Evolutionary conservation across 169 alveolate species (phyloP), one percentile per base, ranked within the genome.

Genomic region (Plasmodium chabaudi): DNA sequence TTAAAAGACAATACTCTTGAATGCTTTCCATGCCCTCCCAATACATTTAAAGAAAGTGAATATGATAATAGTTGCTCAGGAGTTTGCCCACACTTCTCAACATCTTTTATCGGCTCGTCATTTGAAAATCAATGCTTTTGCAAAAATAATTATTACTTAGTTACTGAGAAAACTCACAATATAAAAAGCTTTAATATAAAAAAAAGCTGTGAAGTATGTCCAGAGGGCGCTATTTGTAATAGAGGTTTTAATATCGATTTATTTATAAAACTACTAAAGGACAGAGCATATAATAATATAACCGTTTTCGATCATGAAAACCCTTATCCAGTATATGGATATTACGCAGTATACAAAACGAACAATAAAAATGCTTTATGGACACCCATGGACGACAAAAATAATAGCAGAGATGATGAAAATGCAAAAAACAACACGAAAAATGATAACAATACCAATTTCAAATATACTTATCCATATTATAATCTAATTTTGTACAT

Each of bases 41-140:
- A 94, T 5, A 94, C 95, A 44, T 94, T 77, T 72, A 94, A 91
- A 57, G 94, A 88, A 64, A 77, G 47, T 9, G 89, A 88, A 72
- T 87, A 88, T 60, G 93, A 91, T 27, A 86, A 89, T 46, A 72
- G 91, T 53, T 94, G 96, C 56, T 75, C 92, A 12, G 96, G 94
- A 23, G 89, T 72, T 15, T 94, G 96, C 57, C 92, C 90, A n/a
- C 93, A 72, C n/a, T 94, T 82, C 68, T 87, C 95, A 19, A 89
- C 92, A 57, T 72, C 94, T 0, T 89, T 92, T 65, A 88, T 92
- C 2, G 96, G 96, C 7, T 92, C 96, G 19, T 61, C 93, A 25
- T 77, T 92, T 51, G 69, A 73, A 61, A 88, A 88, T 23, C 94
- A 94, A 12, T 94, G 96, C 69, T 94, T 94, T 87, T 94, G 96